These are phyloP conservation scores for Orbilia ellipsospora DNA, from an alignment of 2,329 filamentous ascomycete genomes.

Conservation along the genomic window DNA sequence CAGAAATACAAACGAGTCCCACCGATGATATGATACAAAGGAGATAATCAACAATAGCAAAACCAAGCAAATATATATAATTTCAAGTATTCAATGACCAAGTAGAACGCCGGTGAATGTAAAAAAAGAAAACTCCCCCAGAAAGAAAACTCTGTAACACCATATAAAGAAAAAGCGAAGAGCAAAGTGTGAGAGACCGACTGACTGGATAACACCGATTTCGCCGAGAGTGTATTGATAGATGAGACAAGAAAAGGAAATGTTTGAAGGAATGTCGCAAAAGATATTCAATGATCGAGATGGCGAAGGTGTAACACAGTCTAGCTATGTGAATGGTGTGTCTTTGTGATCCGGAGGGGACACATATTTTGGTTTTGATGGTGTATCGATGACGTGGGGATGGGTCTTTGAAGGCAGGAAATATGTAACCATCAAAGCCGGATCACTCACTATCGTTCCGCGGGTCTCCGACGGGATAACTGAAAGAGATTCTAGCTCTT, in stretches of 20 bases:
- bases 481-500: constrained; percentile 4
- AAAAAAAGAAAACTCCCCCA: constrained; percentile 4
- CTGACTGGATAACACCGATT: constrained; percentile 31
- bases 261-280: neutral
- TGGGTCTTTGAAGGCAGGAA: too few species aligned
- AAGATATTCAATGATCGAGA: too few species aligned
- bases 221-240: constrained; percentile 31
- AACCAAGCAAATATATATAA: neutral
- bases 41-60: constrained; percentile 3
- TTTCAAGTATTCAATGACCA: neutral
- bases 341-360: too few species aligned
- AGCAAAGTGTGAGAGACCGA: constrained; percentile 6
- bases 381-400: constrained; percentile 1
- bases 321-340: too few species aligned
- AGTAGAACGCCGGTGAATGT: constrained; percentile 24
- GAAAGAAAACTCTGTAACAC: neutral
- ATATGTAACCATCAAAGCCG: too few species aligned
- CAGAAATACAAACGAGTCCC: neutral
- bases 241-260: constrained; percentile 1
- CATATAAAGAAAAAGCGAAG: constrained; percentile 13
- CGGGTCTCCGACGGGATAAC: neutral
- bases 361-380: too few species aligned
- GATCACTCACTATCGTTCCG: neutral
- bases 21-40: constrained; percentile 32
- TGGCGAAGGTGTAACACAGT: too few species aligned